Evolutionary conservation across 176 grass and related monocot genomes (phyloP), one percentile per base, ranked within the genome.

Genomic region (Musa troglodytarum): DNA sequence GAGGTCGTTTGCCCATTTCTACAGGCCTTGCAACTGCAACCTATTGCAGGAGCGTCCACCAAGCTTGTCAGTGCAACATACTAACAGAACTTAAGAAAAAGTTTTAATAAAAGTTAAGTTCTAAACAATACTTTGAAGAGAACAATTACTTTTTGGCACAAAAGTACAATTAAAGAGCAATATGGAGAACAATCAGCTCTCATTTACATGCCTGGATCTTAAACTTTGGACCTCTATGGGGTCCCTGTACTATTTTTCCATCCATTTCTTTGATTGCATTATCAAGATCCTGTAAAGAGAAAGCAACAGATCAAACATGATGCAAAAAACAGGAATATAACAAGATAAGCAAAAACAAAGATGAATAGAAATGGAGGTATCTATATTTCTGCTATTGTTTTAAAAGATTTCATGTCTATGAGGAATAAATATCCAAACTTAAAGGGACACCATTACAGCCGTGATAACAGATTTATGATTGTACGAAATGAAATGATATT

Each of bases 1-100:
- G 84, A 68, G 70, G 70, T 65, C 88, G 77, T 67, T 92, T 92
- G 71, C 76, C 80, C 24, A 85, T 91, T 63, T 87, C 84, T 29
- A 10, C 83, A 79, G 92, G 88, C 57, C 82, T 87, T 86, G 92
- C 92, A 85, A 96, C 86, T 79, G 92, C 82, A 49, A 96, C 92
- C 92, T 96, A 81, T 73, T 77, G 84, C 14, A 8, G 78, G n/a
- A 83, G 57, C 80, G 29, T 78, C 17, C 11, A 43, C 17, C 49
- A 14, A n/a, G 55, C 21, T 62, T 49, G 25, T 34, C 20, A 53
- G 3, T 8, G 24, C 21, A 12, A 71, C 16, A 70, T 24, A 26
- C 8, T 24, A 63, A 23, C 25, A 24, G 3, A 43, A 43, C 4
- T 43, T 43, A 43, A 43, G 34, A 4, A 4, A 4, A 43, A 43